Evolutionary conservation across 1,284 basidiomycete genomes (phyloP), one percentile per base, ranked within the genome.

Genomic region (Microbotryum saponariae): DNA sequence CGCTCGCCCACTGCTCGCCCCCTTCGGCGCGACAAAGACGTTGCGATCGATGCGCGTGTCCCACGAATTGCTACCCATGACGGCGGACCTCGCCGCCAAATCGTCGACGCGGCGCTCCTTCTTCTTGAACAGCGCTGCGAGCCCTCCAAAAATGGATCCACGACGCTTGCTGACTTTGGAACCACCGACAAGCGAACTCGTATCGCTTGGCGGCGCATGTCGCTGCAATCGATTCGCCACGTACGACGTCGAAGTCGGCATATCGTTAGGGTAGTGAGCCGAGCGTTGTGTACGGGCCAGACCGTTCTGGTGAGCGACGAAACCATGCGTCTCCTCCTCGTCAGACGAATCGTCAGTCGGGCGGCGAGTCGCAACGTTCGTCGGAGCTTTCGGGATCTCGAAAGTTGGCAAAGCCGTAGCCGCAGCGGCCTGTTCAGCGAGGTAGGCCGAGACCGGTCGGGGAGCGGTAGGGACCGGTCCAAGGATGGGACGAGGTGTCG

Each of bases 101-200:
- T 61, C 60, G 7, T 68, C 59, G 9, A 61, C 59, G 48, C 65
- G 56, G 52, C 54, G 51, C n/a, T 62, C 60, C 31, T 61, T 60
- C 21, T 64, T 56, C 37, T 64, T 59, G 59, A 71, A 71, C 23
- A 71, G 50, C n/a, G 50, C 57, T n/a, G 63, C 62, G 20, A 71
- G 47, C 9, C 63, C 66, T 10, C 70, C 70, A n/a, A 71, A 65
- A 64, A 71, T 65, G 29, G 54, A 54, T 7, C 65, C 63, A 23
- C 50, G 56, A 44, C 61, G 55, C 55, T 62, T 68, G 46, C 60
- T 51, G 16, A 48, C 51, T 16, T 57, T 54, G 9, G 50, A 56
- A 10, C 54, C 56, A 21, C 60, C 18, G 21, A 51, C 59, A 31
- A 66, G 56, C 21, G 64, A 63, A 54, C 67, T 63, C 29, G 65